Base-by-base conservation (phyloP, 495 filamentous ascomycete species). In the Aspergillus ostianus region DNA sequence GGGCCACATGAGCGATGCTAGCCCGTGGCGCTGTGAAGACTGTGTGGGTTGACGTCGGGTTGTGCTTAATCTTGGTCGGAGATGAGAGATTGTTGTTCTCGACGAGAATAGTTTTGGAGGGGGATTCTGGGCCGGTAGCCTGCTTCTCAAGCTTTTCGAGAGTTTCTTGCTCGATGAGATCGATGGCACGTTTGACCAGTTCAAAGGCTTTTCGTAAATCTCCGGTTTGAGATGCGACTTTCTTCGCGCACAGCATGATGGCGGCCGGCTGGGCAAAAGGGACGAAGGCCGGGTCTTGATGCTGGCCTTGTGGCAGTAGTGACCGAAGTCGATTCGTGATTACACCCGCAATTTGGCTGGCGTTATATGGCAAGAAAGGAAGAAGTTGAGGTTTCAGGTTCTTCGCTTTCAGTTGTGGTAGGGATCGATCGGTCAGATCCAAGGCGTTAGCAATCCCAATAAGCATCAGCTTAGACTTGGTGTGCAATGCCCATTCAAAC, bases 381-480 rank as follows among this genome's bases (percentile, higher is more conserved):
- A 99, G 85, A 1, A 97, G 81, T 47, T 88, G 86, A 15, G 94
- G 94, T 73, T 91, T 94, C 55, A 98, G 76, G 61, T 93, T 93
- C 52, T 92, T 89, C 2, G 92, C 88, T 75, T 97, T 98, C 21
- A 99, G 81, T 12, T 94, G 89, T 36, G 95, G 94, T 18, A 99
- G 84, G 60, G 97, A 96, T 19, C 95, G 90, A 67, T 97, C 93
- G 0, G 95, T 97, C 46, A 99, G 76, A 67, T 99, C 94, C 55
- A 99, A 81, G 2, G 94, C 95, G 66, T 99, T 99, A 52, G 94
- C 95, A 66, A 99, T 97, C 45, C 94, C 94, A 45, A 99, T 82
- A 23, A 98, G 74, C 21, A 93, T 75, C 2, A 99, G 84, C 10
- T 84, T 85, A 3, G 93, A 97, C 6, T 83, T 83, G 55, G 79